Conservation (phyloP, 345 rosid species). For the Trapa incisa region DNA sequence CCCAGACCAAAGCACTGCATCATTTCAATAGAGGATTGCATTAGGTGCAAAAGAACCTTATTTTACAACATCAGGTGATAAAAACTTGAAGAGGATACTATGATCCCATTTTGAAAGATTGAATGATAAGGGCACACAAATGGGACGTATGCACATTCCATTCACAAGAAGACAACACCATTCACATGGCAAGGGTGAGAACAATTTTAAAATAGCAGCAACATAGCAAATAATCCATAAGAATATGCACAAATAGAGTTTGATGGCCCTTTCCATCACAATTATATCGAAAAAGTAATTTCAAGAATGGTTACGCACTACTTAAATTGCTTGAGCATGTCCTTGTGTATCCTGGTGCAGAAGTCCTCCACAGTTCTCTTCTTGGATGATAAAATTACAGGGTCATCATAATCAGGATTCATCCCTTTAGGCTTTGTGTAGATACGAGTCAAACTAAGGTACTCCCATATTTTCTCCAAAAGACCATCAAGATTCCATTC, state of each 20-base stretch:
- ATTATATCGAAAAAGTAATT: neutral
- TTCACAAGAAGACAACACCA: neutral
- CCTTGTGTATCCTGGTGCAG: slow-evolving; percentile 78
- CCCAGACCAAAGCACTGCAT: slow-evolving; percentile 90
- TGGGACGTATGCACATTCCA: neutral
- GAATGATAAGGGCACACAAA: neutral
- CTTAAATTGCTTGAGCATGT: slow-evolving; percentile 82
- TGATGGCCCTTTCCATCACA: no score
- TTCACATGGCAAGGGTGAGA: neutral
- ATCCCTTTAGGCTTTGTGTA: slow-evolving; percentile 92
- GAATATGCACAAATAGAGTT: no score
- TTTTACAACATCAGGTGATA: neutral
- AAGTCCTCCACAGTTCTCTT: slow-evolving; percentile 88
- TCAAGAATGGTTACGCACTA: slow-evolving; percentile 47
- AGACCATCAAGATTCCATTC: slow-evolving; percentile 98
- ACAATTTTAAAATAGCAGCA: neutral
- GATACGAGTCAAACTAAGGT: slow-evolving; percentile 78
- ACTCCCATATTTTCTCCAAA: slow-evolving; percentile 87
- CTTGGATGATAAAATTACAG: slow-evolving; percentile 81
- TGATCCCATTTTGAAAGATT: neutral
- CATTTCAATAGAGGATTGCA: slow-evolving; percentile 9
- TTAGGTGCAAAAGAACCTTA: neutral
- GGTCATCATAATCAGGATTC: slow-evolving; percentile 98
- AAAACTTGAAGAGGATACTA: neutral
- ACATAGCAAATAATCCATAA: no score